Conservation (phyloP, 495 filamentous ascomycete genomes). For the Ascobolus immersus region DNA sequence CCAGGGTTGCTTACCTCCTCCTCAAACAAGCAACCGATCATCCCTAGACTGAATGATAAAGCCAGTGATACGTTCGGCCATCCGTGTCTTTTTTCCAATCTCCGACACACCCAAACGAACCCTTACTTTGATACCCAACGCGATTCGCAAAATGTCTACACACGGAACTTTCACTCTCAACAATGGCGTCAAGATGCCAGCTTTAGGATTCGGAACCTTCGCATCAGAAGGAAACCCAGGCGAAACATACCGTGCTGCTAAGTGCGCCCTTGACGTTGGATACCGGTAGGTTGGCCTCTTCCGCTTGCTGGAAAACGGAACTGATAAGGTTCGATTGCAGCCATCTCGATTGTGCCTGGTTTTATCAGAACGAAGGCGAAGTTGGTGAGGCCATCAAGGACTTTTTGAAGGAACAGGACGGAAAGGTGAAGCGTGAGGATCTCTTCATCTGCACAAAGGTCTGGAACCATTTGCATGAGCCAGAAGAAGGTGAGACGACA, state of each 20-base stretch:
- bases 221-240: conserved; percentile 34
- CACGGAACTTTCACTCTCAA: conserved; percentile 29
- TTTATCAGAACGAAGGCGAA: conserved; percentile 52
- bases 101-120: conserved; percentile 2
- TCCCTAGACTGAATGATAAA: no score
- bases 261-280: conserved; percentile 29
- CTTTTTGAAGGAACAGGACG: conserved; percentile 33
- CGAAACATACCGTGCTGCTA: conserved; percentile 32
- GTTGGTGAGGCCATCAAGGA: conserved; percentile 45
- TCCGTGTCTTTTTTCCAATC: no score
- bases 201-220: conserved; percentile 41
- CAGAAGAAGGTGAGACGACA: conserved; percentile 19
- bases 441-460: conserved; percentile 42
- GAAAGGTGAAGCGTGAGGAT: conserved; percentile 28
- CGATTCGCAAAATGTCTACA: conserved; percentile 12
- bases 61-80: no score
- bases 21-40: no score
- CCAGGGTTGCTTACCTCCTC: no score
- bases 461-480: conserved; percentile 37
- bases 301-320: no score
- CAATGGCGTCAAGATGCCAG: conserved; percentile 36
- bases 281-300: conserved; percentile 21
- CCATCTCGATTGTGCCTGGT: conserved; percentile 56
- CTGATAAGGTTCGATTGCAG: no score
- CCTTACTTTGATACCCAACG: conserved; percentile 2